Percentiles rank a stretch among this genome's conserved stretches.
Evolutionary conservation across 2,329 filamentous ascomycete genomes (phyloP).

Genomic region (Tolypocladium ophioglossoides): DNA sequence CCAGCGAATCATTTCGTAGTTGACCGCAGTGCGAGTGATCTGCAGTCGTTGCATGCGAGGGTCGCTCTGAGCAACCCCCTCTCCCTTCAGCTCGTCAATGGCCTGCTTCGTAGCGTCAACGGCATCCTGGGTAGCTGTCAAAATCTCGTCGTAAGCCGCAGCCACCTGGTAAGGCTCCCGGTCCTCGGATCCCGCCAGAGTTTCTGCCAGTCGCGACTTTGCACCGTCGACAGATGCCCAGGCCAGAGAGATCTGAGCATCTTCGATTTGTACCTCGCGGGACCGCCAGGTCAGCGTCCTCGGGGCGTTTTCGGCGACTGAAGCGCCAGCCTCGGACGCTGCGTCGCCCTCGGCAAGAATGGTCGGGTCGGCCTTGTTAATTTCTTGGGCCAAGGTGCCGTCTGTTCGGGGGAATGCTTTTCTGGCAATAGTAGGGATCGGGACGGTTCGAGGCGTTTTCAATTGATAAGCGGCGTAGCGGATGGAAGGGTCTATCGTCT

Average conservation of each 20-base stretch:
- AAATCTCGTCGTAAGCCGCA: conserved; percentile 80
- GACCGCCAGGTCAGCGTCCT: conserved; percentile 78
- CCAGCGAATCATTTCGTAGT: conserved; percentile 91
- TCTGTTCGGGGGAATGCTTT: conserved; percentile 65
- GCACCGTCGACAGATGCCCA: conserved; percentile 58
- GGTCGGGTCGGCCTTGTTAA: conserved; percentile 61
- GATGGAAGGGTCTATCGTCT: conserved; percentile 85
- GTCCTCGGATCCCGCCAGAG: conserved; percentile 30
- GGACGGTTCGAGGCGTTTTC: conserved; percentile 74
- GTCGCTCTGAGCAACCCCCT: conserved; percentile 77
- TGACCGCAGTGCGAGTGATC: conserved; percentile 84
- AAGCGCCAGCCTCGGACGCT: conserved; percentile 38
- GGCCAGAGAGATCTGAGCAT: conserved; percentile 81
- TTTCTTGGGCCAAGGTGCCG: conserved; percentile 47
- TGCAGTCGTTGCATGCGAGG: conserved; percentile 84
- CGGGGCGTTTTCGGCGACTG: conserved; percentile 46
- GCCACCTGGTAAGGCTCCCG: conserved; percentile 57
- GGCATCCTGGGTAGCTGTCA: conserved; percentile 85
- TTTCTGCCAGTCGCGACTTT: conserved; percentile 36
- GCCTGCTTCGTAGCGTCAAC: conserved; percentile 88
- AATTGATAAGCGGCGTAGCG: conserved; percentile 91
- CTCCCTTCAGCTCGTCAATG: conserved; percentile 78
- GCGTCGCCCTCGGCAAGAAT: conserved; percentile 47
- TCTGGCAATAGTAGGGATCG: conserved; percentile 67
- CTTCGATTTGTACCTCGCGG: conserved; percentile 78